Percentiles rank a stretch among this genome's conserved stretches.
Evolutionary conservation across 331 rosid species (phyloP).

Genomic region (Pyracantha coccinea): DNA sequence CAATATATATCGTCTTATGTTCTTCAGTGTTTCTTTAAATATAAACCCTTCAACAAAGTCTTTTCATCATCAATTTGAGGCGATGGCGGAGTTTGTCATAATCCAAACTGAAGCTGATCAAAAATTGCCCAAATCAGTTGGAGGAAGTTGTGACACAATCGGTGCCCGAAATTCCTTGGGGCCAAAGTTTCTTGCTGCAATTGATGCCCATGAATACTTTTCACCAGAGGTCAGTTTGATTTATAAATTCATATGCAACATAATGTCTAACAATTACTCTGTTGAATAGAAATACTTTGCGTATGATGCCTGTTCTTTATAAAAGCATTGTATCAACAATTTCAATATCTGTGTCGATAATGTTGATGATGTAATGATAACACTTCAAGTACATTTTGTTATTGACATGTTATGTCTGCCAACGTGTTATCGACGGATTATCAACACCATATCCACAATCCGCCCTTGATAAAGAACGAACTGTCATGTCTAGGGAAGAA

Average conservation of each 20-base stretch:
- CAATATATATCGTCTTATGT: background rate
- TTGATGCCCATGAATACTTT: conserved; percentile 45
- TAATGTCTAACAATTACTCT: background rate
- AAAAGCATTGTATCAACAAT: no score
- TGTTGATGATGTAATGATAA: no score
- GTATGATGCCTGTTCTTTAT: no score
- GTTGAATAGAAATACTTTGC: no score
- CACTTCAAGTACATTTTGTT: no score
- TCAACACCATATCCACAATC: no score
- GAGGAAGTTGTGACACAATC: background rate
- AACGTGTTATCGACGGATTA: no score
- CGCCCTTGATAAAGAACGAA: no score
- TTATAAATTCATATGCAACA: background rate
- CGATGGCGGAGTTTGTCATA: conserved; percentile 21
- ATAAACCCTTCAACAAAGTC: background rate
- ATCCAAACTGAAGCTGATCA: conserved; percentile 12
- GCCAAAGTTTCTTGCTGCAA: conserved; percentile 20
- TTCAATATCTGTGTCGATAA: no score
- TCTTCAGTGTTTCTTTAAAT: background rate
- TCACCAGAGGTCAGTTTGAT: conserved; percentile 24
- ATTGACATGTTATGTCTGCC: no score
- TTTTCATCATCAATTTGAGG: background rate
- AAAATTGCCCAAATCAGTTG: background rate
- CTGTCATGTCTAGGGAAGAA: no score
- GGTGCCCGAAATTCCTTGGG: background rate